These are phyloP conservation scores for Daldinia grandis DNA, from an alignment of 495 filamentous ascomycete genomes.

Conservation along the genomic window DNA sequence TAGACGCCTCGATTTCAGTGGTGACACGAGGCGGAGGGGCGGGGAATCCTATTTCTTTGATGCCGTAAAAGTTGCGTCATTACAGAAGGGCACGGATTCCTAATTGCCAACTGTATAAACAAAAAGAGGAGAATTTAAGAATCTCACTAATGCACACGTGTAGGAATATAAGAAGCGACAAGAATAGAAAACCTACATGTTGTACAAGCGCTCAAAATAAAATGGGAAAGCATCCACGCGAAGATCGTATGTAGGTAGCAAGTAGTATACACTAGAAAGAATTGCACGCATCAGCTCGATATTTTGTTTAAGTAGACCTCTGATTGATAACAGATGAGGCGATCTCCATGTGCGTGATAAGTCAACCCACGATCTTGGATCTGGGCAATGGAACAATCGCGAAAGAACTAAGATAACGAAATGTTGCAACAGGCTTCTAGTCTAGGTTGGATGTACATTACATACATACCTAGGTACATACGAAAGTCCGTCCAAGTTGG, in stretches of 20 bases:
- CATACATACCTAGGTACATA: constrained; percentile 2
- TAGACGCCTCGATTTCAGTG: not conserved
- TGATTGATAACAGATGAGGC: constrained; percentile 21
- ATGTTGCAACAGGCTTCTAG: constrained; percentile 1
- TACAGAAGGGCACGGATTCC: not conserved
- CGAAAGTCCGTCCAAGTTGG: constrained; percentile 21
- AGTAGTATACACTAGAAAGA: too few relatives aligned
- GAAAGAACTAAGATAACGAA: constrained; percentile 17
- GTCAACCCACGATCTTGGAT: constrained; percentile 36
- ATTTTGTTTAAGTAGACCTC: not conserved
- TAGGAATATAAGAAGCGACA: constrained; percentile 3
- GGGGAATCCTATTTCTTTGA: constrained; percentile 11
- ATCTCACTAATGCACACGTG: constrained; percentile 4
- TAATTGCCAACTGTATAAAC: not conserved
- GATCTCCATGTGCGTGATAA: constrained; percentile 35
- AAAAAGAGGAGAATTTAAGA: not conserved
- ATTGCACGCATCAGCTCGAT: not conserved
- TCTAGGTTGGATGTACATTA: not conserved
- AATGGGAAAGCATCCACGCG: not conserved
- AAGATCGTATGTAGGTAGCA: not conserved
- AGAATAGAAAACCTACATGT: constrained; percentile 12
- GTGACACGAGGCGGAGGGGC: not conserved
- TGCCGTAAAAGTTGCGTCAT: constrained; percentile 43
- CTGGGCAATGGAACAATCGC: constrained; percentile 13
- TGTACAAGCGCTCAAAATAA: constrained; percentile 2